Evolutionary conservation across 352 stramenopile genomes (phyloP).

Genomic region (Phytopythium helicoides): DNA sequence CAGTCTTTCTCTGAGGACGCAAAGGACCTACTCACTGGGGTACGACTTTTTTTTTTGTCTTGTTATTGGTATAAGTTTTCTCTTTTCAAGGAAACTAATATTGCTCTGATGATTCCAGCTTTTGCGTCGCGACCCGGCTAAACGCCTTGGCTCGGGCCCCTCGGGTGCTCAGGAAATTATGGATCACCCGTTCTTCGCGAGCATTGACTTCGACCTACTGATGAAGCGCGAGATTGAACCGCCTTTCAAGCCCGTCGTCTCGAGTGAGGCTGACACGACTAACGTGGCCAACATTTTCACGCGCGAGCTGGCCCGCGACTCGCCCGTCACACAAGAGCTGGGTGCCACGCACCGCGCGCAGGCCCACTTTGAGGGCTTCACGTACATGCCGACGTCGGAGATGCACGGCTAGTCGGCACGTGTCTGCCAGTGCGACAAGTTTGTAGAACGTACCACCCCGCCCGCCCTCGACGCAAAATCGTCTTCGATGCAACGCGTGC

Average conservation of each 20-base stretch:
- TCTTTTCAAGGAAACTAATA: background rate
- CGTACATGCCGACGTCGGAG: slow-evolving; percentile 83
- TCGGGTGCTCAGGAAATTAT: slow-evolving; percentile 88
- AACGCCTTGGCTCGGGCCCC: slow-evolving; percentile 75
- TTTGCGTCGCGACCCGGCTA: slow-evolving; percentile 78
- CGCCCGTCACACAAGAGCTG: slow-evolving; percentile 82
- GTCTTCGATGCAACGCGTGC: background rate
- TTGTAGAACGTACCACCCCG: slow-evolving; percentile 2
- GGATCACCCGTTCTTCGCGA: slow-evolving; percentile 88
- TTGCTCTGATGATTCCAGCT: slow-evolving; percentile 29
- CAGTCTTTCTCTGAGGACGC: slow-evolving; percentile 87
- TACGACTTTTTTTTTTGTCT: slow-evolving; percentile 16
- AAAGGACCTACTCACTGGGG: slow-evolving; percentile 73
- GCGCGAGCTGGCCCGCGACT: slow-evolving; percentile 83
- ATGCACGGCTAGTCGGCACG: slow-evolving; percentile 29
- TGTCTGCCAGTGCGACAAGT: background rate
- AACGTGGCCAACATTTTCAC: slow-evolving; percentile 90
- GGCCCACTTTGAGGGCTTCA: slow-evolving; percentile 93
- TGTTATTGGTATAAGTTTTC: too few species aligned
- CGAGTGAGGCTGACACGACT: slow-evolving; percentile 74
- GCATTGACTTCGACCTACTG: slow-evolving; percentile 83
- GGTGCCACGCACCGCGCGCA: slow-evolving; percentile 79
- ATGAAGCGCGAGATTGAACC: slow-evolving; percentile 81
- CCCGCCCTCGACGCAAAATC: background rate
- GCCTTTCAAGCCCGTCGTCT: slow-evolving; percentile 86